These are phyloP conservation scores for Mycena floridula DNA, from an alignment of 768 basidiomycete genomes.

Conservation along the genomic window DNA sequence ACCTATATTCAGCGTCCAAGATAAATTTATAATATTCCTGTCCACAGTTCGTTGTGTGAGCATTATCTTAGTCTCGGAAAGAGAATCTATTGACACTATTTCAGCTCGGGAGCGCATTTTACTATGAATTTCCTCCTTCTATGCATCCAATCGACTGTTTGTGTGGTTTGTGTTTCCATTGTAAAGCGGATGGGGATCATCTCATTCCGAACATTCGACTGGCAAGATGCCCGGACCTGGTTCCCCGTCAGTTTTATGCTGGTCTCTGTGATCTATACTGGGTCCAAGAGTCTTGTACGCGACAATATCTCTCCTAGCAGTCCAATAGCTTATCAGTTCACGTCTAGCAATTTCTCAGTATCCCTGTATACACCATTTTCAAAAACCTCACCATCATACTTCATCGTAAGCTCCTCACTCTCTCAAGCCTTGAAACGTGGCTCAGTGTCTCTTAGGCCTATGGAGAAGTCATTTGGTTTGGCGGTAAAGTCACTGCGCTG, in stretches of 20 bases:
- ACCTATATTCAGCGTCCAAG: background rate
- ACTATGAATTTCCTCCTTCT: constrained; percentile 97
- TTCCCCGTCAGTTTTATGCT: constrained; percentile 91
- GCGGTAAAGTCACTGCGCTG: constrained; percentile 78
- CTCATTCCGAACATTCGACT: constrained; percentile 79
- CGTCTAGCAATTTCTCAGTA: constrained; percentile 87
- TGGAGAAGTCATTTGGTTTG: constrained; percentile 97
- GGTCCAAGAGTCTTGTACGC: constrained; percentile 92
- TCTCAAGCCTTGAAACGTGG: background rate
- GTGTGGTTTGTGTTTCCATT: constrained; percentile 64
- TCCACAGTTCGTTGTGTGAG: constrained; percentile 82
- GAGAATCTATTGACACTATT: too few relatives aligned
- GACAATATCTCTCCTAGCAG: background rate
- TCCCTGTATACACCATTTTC: constrained; percentile 98
- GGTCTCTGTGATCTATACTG: constrained; percentile 95
- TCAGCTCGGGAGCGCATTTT: constrained; percentile 87
- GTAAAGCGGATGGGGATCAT: constrained; percentile 78
- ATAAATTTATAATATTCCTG: background rate
- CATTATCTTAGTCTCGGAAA: too few relatives aligned
- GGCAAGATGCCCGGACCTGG: constrained; percentile 84
- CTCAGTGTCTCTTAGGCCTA: constrained; percentile 58
- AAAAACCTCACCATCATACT: constrained; percentile 99
- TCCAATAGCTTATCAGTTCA: background rate
- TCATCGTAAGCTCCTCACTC: constrained; percentile 53
- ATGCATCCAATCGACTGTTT: constrained; percentile 86